Percentiles rank a stretch among this genome's conserved stretches.
phyloP scores from a whole-genome alignment of 176 grass and related monocot species.

The Ensete ventricosum region DNA sequence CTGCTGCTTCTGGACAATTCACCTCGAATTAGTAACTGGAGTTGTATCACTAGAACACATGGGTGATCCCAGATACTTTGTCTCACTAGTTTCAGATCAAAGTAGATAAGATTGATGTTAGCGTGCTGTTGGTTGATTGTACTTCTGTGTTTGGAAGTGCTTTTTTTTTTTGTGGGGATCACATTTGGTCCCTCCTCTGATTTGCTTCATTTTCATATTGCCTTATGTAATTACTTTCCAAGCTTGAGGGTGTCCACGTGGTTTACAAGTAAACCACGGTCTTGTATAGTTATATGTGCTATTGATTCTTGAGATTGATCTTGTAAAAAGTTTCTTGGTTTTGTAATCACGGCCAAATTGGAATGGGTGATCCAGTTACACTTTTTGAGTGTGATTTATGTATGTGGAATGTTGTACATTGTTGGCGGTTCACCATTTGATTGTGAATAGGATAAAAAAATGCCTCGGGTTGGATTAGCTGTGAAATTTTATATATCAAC shows the following conservation, averaged over 20 bases:
- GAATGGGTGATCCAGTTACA: no score
- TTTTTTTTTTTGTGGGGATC: background rate
- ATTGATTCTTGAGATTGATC: background rate
- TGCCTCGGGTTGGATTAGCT: no score
- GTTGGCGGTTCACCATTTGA: no score
- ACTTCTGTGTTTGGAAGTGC: conserved; percentile 6
- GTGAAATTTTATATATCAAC: no score
- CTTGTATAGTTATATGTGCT: background rate
- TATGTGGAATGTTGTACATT: no score
- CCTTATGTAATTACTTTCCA: background rate
- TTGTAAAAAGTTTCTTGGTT: background rate
- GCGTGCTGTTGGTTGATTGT: no score
- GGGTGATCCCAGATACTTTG: background rate
- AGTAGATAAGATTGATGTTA: background rate
- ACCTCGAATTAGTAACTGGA: conserved; percentile 46
- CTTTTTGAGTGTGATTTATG: no score
- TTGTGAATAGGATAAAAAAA: no score
- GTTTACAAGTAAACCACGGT: background rate
- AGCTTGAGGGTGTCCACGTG: background rate
- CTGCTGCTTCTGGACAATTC: conserved; percentile 69
- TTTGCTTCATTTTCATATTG: background rate
- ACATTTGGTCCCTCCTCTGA: background rate
- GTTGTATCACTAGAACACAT: conserved; percentile 18
- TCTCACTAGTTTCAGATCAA: background rate
- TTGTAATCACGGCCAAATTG: no score